Evolutionary conservation across 2,329 filamentous ascomycete genomes (phyloP), one percentile per base, ranked within the genome.

Genomic region (Cadophora luteo-olivacea): DNA sequence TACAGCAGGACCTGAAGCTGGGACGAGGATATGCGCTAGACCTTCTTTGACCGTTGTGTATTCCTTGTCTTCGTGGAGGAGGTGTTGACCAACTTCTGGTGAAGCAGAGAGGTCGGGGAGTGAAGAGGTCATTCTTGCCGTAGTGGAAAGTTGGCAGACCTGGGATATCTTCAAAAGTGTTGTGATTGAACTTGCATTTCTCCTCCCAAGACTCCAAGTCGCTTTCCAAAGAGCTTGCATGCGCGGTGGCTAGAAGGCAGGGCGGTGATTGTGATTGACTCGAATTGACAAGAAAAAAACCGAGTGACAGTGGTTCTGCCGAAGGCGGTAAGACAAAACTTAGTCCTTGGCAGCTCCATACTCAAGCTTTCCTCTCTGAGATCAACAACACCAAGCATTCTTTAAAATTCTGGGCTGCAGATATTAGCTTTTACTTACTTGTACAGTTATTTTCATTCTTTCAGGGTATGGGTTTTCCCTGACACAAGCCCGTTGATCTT

Each of bases 41-140:
- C 90, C 90, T 79, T 92, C 90, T 68, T 86, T 87, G 67, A 92
- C 83, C 0, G 88, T 87, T 32, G 84, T 86, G 75, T 87, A 90
- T 67, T 83, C 79, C 65, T 83, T 85, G 14, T 81, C 86, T 51
- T 83, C 77, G 74, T 88, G 83, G 7, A 73, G 33, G 24, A 79
- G 75, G 54, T 73, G 72, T 65, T 79, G 78, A 55, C 75, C 72
- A 9, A 67, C 64, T 45, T 73, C 74, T 57, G 78, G 78, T n/a
- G 70, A 58, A 22, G 73, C 72, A 16, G 73, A 73, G 65, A 79
- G 77, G 66, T 77, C 73, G 3, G 62, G 54, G 16, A 36, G 57
- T 6, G 38, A 29, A 1, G 66, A 45, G 1, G 62, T 29, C 66
- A 68, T 68, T 68, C 5, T 62, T 45, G 66, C 57, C 19, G 36